Percentiles rank a stretch among this genome's conserved stretches.
These are phyloP conservation scores for Ministeria vibrans DNA, from an alignment of 78 protist species.

Conservation along the genomic window DNA sequence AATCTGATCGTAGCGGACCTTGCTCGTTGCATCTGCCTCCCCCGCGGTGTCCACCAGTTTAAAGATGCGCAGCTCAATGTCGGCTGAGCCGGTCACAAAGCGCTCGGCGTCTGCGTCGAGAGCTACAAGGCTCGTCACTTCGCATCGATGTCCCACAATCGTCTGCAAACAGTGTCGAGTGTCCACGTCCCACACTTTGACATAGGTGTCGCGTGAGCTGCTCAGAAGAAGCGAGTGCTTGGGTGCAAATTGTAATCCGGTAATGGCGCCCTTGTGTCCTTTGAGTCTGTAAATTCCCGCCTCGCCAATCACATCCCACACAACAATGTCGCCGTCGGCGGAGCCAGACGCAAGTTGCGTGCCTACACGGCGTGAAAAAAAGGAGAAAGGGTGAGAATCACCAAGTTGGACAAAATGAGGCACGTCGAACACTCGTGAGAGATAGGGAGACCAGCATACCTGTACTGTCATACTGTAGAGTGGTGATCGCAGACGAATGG, in stretches of 20 bases:
- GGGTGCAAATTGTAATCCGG: conserved; percentile 19
- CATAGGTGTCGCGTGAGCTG: conserved; percentile 45
- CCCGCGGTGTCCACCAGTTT: too few species aligned
- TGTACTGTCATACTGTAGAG: too few species aligned
- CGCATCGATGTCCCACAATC: conserved; percentile 61
- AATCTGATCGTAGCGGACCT: not conserved
- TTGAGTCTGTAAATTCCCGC: conserved; percentile 60
- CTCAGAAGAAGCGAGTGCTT: not conserved
- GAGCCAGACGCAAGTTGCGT: conserved; percentile 64
- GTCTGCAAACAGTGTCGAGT: conserved; percentile 80
- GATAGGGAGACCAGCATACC: too few species aligned
- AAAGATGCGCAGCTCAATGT: conserved; percentile 40
- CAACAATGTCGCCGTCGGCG: conserved; percentile 69
- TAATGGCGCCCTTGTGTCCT: conserved; percentile 74
- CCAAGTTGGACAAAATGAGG: too few species aligned
- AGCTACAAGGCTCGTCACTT: conserved; percentile 46
- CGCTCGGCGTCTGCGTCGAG: not conserved
- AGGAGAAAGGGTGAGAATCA: too few species aligned
- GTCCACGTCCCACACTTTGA: conserved; percentile 84
- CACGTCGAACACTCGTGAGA: too few species aligned
- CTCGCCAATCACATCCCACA: conserved; percentile 87
- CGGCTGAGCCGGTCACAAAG: conserved; percentile 44
- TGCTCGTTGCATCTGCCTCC: not conserved
- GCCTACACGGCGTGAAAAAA: too few species aligned
- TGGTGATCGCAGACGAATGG: not conserved